Conservation (phyloP, 2,329 filamentous ascomycete genomes). For the Simplicillium aogashimaense region DNA sequence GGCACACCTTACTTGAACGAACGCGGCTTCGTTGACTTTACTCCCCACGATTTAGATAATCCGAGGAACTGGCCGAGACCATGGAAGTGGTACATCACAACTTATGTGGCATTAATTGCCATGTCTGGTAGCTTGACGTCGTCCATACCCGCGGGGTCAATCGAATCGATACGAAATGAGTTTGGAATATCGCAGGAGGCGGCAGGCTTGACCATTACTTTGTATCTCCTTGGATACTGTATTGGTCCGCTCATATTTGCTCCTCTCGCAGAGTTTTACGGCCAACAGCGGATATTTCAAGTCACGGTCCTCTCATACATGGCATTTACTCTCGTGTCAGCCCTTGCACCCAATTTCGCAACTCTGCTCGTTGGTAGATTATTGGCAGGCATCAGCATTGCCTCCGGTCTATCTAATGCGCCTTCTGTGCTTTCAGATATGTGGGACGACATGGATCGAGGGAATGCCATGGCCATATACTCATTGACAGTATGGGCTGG, state of each 20-base stretch:
- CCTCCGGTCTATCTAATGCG: constrained; percentile 9
- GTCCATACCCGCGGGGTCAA: not conserved
- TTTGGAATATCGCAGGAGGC: constrained; percentile 10
- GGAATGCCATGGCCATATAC: no score
- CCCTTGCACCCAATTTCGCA: constrained; percentile 36
- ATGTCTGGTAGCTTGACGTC: not conserved
- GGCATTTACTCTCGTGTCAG: constrained; percentile 34
- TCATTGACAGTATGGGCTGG: no score
- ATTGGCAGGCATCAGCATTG: constrained; percentile 17
- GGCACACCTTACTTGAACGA: not conserved
- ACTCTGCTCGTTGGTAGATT: constrained; percentile 37
- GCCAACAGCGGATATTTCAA: constrained; percentile 35
- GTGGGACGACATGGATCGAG: no score
- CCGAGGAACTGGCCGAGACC: not conserved
- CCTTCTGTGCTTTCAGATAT: not conserved
- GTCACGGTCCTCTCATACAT: constrained; percentile 31
- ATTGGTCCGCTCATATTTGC: constrained; percentile 43
- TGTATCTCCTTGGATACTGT: constrained; percentile 41
- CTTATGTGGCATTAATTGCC: not conserved
- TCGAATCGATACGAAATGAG: not conserved
- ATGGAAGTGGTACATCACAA: not conserved
- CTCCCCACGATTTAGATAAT: not conserved
- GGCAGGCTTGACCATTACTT: constrained; percentile 31
- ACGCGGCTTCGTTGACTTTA: not conserved
- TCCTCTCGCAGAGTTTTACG: constrained; percentile 40